Conservation (phyloP, 176 grass and related monocot genomes). For the Oryza coarctata region DNA sequence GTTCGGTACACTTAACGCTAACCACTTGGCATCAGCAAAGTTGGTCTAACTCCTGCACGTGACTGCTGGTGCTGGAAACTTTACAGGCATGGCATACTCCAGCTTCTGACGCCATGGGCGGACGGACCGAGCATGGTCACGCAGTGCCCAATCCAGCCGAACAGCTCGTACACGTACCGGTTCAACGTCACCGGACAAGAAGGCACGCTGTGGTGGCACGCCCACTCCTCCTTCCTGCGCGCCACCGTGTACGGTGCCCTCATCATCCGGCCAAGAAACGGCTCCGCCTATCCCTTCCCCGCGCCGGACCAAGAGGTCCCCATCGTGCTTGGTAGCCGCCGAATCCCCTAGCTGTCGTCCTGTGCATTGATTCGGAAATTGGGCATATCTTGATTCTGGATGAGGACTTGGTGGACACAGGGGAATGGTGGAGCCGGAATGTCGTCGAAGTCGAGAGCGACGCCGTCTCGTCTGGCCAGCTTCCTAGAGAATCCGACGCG, state of each 20-base stretch:
- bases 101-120: constrained; percentile 55
- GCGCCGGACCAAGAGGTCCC: constrained; percentile 60
- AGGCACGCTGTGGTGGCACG: constrained; percentile 92
- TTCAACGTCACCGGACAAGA: constrained; percentile 66
- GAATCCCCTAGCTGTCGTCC: background rate
- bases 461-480: constrained; percentile 38
- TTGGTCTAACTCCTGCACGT: background rate
- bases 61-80: background rate
- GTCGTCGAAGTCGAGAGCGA: constrained; percentile 48
- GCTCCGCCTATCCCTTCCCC: constrained; percentile 61
- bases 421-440: constrained; percentile 70
- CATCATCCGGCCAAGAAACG: constrained; percentile 48
- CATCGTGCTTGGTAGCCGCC: constrained; percentile 52
- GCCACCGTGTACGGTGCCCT: constrained; percentile 73
- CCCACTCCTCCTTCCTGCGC: constrained; percentile 54
- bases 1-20: background rate
- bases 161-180: constrained; percentile 53
- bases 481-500: constrained; percentile 48
- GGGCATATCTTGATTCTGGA: constrained; percentile 31
- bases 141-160: constrained; percentile 58
- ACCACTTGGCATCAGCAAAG: background rate
- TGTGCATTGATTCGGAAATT: background rate
- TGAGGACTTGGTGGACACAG: constrained; percentile 31
- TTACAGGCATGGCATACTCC: constrained; percentile 56
- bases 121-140: constrained; percentile 57